A percentile compares a stretch with the other conserved stretches of the same genome.
Evolutionary conservation across 257 asterid species (phyloP).

Genomic region (Plectranthus barbatus): DNA sequence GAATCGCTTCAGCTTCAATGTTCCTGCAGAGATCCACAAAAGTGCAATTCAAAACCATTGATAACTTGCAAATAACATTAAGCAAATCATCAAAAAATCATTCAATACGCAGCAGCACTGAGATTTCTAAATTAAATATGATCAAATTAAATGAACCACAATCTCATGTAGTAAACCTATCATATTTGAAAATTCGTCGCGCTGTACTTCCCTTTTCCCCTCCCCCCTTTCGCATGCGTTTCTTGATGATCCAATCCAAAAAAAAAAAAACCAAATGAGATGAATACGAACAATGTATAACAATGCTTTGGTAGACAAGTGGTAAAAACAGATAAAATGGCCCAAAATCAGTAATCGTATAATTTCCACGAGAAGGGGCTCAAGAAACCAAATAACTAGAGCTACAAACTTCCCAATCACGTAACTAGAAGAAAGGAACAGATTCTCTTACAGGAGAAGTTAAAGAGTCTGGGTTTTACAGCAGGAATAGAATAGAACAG

Average conservation of each 20-base stretch:
- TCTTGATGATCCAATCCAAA: background rate
- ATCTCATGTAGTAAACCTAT: background rate
- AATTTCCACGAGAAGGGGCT: background rate
- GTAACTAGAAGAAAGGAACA: too few relatives aligned
- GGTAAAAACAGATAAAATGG: background rate
- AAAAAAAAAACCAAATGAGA: background rate
- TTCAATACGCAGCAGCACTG: background rate
- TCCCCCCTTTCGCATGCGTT: background rate
- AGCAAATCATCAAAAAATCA: background rate
- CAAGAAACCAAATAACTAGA: background rate
- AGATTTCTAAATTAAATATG: background rate
- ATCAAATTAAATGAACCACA: background rate
- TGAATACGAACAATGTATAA: background rate
- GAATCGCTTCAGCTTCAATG: background rate
- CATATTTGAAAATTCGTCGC: background rate
- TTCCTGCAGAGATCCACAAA: slow-evolving; percentile 16
- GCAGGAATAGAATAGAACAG: background rate
- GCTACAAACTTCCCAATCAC: too few relatives aligned
- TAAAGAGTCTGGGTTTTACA: background rate
- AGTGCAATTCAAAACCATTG: background rate
- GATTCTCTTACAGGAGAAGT: background rate
- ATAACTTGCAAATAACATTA: background rate
- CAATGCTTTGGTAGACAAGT: background rate
- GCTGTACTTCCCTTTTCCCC: background rate
- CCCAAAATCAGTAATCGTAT: background rate